phyloP scores from a whole-genome alignment of 805 yeast genomes.

The Zygosaccharomyces siamensis region DNA sequence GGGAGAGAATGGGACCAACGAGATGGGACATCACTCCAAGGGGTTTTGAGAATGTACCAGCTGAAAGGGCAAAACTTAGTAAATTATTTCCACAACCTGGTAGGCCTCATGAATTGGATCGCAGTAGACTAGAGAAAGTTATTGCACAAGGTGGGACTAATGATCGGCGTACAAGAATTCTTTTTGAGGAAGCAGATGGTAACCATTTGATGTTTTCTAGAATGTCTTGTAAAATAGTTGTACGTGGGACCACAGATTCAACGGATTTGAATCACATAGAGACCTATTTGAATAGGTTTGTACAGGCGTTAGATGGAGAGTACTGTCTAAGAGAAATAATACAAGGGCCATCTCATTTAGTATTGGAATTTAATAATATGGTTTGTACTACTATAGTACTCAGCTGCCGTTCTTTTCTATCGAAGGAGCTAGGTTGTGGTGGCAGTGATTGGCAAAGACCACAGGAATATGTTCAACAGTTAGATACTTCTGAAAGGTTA shows the following conservation, averaged over 20 bases:
- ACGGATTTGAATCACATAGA: constrained; percentile 11
- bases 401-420: constrained; percentile 22
- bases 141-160: constrained; percentile 15
- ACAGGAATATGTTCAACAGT: constrained; percentile 21
- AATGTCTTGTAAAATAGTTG: constrained; percentile 26
- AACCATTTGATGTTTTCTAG: constrained; percentile 27
- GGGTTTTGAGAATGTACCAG: constrained; percentile 69
- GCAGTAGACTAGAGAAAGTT: constrained; percentile 20
- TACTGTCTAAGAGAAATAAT: constrained; percentile 3
- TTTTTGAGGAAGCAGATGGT: constrained; percentile 33
- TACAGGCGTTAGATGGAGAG: constrained; percentile 9
- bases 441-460: constrained; percentile 27
- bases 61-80: constrained; percentile 71
- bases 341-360: constrained; percentile 4
- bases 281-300: constrained; percentile 8
- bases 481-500: constrained; percentile 17
- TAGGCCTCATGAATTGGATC: constrained; percentile 39
- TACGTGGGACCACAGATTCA: constrained; percentile 29
- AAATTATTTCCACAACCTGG: constrained; percentile 80
- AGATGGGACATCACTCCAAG: constrained; percentile 69
- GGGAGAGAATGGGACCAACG: constrained; percentile 45
- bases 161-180: constrained; percentile 30
- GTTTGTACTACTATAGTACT: constrained; percentile 23
- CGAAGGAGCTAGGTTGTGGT: constrained; percentile 12
- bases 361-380: constrained; percentile 18